Conservation (phyloP, 805 yeast genomes). For the Ogataea nonfermentans region DNA sequence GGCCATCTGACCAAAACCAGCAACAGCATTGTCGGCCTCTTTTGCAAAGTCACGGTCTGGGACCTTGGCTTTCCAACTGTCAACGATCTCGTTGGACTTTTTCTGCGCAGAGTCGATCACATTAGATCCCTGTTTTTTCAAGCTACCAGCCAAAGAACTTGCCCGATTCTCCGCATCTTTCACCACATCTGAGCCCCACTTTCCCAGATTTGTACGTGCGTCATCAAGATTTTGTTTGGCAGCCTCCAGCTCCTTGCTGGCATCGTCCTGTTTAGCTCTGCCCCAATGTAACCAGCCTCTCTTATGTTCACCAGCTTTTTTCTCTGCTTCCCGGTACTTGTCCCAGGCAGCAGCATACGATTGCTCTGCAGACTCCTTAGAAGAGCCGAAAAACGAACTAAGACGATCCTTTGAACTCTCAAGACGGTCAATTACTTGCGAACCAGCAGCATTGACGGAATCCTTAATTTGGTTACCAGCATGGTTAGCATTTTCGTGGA, state of each 20-base stretch:
- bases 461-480: constrained; percentile 13
- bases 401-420: constrained; percentile 17
- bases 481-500: constrained; percentile 12
- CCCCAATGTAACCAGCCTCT: constrained; percentile 41
- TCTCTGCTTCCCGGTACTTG: constrained; percentile 32
- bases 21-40: constrained; percentile 35
- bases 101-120: constrained; percentile 18
- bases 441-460: constrained; percentile 16
- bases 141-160: constrained; percentile 5
- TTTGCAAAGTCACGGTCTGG: constrained; percentile 35
- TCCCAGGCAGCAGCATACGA: constrained; percentile 28
- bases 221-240: constrained; percentile 36
- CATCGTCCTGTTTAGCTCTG: constrained; percentile 35
- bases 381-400: constrained; percentile 18
- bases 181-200: constrained; percentile 26
- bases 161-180: constrained; percentile 20
- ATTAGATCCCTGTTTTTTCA: constrained; percentile 14
- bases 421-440: constrained; percentile 15
- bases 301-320: constrained; percentile 33
- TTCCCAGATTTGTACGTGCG: constrained; percentile 29
- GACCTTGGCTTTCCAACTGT: constrained; percentile 18
- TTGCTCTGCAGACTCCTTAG: constrained; percentile 25
- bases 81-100: constrained; percentile 17
- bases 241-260: constrained; percentile 34
- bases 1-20: constrained; percentile 49